Evolutionary conservation across 768 basidiomycete species (phyloP), one percentile per base, ranked within the genome.

Genomic region (Mycena filopes): DNA sequence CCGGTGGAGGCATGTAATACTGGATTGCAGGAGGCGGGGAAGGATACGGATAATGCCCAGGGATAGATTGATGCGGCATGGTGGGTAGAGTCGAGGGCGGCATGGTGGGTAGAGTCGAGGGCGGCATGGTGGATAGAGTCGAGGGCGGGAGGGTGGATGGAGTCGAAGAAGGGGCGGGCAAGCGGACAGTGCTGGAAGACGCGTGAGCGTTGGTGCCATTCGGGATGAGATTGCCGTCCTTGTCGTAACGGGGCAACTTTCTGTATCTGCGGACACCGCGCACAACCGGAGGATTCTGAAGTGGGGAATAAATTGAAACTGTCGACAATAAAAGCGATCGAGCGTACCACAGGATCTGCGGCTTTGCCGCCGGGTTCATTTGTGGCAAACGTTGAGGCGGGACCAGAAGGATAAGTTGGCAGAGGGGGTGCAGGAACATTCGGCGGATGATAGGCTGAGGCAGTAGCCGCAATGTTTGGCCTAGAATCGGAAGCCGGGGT

Each of bases 1-100:
- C 47, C 5, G 81, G 77, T 13, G 76, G 73, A 13, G 78, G 76
- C 70, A 79, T 70, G 61, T 81, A 82, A 69, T 79, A 83, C 11
- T 80, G 78, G 31, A 76, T 72, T 25, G 76, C 70, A 42, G 40
- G 46, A 29, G 74, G 58, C 25, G 73, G 60, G 12, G 58, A 33
- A 11, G 76, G 56, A 12, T 63, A 68, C 23, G 66, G 48, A 47
- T 70, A 61, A 8, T 61, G 53, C 7, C 18, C 36, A 20, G 45
- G 49, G 23, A 46, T 49, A 8, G 40, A 18, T 10, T 26, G 45
- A 11, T 43, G 54, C n/a, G 54, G 38, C 40, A 18, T 33, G 55
- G 55, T 13, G 25, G n/a, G n/a, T 20, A 25, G 20, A 13, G 25
- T 18, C 15, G 36, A 4, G 8, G 53, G 26, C 21, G 55, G 41